Percentiles rank a stretch among this genome's conserved stretches.
Conservation (phyloP, 176 grass and related monocot genomes). For the Oryza glaberrima region DNA sequence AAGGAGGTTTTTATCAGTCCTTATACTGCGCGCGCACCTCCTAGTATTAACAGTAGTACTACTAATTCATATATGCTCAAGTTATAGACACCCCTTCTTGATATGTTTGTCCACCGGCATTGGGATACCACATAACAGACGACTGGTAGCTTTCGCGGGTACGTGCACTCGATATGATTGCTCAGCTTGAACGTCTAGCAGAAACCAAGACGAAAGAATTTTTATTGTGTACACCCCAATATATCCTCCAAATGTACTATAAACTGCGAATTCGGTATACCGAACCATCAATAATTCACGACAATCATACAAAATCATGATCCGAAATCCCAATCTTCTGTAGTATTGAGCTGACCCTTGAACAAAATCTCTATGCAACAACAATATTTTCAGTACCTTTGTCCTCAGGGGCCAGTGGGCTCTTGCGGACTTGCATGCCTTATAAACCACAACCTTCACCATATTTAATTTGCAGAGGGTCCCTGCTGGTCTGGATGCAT, state of each 20-base stretch:
- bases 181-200: conserved; percentile 17
- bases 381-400: background rate
- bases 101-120: background rate
- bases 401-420: no score
- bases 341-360: background rate
- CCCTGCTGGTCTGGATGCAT: background rate
- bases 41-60: no score
- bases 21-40: no score
- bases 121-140: background rate
- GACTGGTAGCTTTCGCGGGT: conserved; percentile 32
- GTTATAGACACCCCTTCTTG: no score
- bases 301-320: background rate
- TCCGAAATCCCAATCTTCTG: background rate
- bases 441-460: no score
- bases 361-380: background rate
- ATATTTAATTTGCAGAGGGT: background rate
- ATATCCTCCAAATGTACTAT: background rate
- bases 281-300: conserved; percentile 25
- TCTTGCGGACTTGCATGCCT: no score
- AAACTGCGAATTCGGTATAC: background rate
- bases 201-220: conserved; percentile 33
- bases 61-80: no score
- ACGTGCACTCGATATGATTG: conserved; percentile 12
- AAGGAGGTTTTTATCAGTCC: no score
- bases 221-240: background rate